Evolutionary conservation across 345 rosid genomes (phyloP).

Genomic region (Rhodomyrtus tomentosa): DNA sequence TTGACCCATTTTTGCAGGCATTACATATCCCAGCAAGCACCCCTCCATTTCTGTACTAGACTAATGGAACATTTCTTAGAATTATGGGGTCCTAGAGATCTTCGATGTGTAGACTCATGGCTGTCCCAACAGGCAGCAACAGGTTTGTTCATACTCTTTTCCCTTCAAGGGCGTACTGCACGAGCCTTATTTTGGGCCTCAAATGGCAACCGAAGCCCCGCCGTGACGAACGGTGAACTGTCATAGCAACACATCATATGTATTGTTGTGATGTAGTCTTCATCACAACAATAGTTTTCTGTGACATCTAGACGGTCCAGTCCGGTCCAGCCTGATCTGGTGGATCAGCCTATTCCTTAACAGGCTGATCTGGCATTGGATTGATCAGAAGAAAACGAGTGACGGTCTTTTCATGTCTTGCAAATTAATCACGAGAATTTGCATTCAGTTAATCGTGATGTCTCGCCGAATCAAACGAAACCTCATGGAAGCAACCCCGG

Average conservation of each 20-base stretch:
- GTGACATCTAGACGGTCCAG: accelerated
- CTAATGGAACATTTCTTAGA: neutral
- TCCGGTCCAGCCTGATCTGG: neutral
- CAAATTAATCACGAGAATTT: neutral
- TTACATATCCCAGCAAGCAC: neutral
- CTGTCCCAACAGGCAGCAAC: neutral
- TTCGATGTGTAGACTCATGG: neutral
- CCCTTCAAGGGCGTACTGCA: neutral
- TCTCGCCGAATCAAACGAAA: too few species aligned
- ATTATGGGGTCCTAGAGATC: neutral
- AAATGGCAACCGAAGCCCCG: neutral
- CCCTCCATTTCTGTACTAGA: neutral
- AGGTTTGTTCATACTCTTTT: neutral
- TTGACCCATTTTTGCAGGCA: neutral
- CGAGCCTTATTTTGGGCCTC: neutral
- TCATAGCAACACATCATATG: neutral
- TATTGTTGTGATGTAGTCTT: neutral
- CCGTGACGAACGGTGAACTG: neutral
- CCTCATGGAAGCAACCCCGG: too few species aligned
- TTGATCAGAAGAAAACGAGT: neutral
- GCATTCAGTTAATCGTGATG: neutral
- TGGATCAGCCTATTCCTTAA: neutral
- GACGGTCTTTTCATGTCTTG: neutral
- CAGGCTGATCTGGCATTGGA: neutral
- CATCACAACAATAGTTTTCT: neutral